Conservation (phyloP, 352 stramenopile genomes). For the Blastocystis sp. region DNA sequence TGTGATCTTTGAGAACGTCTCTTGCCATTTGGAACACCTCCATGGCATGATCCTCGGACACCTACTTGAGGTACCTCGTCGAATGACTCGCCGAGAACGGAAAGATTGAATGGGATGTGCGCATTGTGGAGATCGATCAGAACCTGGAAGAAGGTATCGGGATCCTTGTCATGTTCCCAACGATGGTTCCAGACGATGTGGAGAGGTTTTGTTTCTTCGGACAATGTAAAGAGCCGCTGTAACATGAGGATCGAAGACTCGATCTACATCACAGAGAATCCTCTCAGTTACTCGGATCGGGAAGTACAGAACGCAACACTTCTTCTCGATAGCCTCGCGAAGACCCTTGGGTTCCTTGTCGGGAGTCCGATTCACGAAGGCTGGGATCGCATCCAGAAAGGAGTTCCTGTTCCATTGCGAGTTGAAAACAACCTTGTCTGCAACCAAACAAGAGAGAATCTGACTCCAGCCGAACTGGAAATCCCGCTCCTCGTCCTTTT, state of each 20-base stretch:
- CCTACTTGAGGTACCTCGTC: slow-evolving; percentile 49
- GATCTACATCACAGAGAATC: background rate
- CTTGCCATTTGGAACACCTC: slow-evolving; percentile 60
- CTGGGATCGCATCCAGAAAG: slow-evolving; percentile 45
- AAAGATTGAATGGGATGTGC: slow-evolving; percentile 59
- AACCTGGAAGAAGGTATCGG: slow-evolving; percentile 63
- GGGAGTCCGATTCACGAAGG: slow-evolving; percentile 65
- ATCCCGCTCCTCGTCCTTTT: slow-evolving; percentile 62
- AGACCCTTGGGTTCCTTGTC: slow-evolving; percentile 60
- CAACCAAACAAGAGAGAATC: slow-evolving; percentile 64
- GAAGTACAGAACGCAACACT: slow-evolving; percentile 63
- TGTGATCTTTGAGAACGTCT: slow-evolving; percentile 55
- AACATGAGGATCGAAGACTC: background rate
- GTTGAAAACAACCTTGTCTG: slow-evolving; percentile 65
- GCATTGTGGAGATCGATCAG: slow-evolving; percentile 61
- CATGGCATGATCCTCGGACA: background rate
- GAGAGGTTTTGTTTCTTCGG: slow-evolving; percentile 35
- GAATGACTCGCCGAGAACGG: slow-evolving; percentile 64
- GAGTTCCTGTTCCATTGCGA: slow-evolving; percentile 62
- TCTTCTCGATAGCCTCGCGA: slow-evolving; percentile 56
- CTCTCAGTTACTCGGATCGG: slow-evolving; percentile 58
- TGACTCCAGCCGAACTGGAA: slow-evolving; percentile 66
- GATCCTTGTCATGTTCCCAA: slow-evolving; percentile 68
- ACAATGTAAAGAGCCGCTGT: background rate
- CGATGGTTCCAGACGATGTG: slow-evolving; percentile 65